These are phyloP conservation scores for Stenocarpella maydis DNA, from an alignment of 2,329 filamentous ascomycete genomes.

Conservation along the genomic window DNA sequence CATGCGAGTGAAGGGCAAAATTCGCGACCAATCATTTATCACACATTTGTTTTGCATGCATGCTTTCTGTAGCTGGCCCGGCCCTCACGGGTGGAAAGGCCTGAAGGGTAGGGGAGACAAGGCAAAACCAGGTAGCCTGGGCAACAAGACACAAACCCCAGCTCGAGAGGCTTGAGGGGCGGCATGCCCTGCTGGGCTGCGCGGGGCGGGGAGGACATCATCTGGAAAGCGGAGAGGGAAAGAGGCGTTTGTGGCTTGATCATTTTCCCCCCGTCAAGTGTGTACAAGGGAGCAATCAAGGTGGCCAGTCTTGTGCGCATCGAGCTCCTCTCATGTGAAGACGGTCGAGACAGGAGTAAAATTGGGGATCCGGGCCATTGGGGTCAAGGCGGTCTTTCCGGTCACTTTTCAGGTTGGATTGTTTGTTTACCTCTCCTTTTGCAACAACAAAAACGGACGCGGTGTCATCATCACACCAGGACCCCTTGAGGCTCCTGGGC, in stretches of 20 bases:
- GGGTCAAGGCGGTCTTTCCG: too few species aligned
- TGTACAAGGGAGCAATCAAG: neutral
- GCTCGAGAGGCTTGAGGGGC: neutral
- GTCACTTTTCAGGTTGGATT: neutral
- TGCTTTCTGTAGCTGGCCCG: neutral
- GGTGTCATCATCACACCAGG: slow-evolving; percentile 7
- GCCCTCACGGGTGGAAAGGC: neutral
- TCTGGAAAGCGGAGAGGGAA: slow-evolving; percentile 2
- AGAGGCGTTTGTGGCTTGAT: slow-evolving; percentile 23
- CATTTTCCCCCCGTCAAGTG: slow-evolving; percentile 11
- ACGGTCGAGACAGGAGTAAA: slow-evolving; percentile 18
- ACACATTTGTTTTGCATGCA: slow-evolving; percentile 1
- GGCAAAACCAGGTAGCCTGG: neutral
- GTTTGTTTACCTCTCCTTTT: slow-evolving; percentile 12
- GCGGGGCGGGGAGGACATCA: neutral
- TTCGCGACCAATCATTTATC: slow-evolving; percentile 21
- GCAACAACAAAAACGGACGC: slow-evolving; percentile 1
- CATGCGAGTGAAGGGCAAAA: neutral
- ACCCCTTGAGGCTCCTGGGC: neutral
- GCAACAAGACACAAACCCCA: neutral
- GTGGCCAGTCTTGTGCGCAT: neutral
- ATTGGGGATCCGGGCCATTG: neutral
- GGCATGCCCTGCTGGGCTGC: too few species aligned
- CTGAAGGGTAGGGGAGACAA: neutral
- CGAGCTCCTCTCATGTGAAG: neutral